phyloP scores from a whole-genome alignment of 2,329 filamentous ascomycete species.

The Teratosphaeria gauchensis region DNA sequence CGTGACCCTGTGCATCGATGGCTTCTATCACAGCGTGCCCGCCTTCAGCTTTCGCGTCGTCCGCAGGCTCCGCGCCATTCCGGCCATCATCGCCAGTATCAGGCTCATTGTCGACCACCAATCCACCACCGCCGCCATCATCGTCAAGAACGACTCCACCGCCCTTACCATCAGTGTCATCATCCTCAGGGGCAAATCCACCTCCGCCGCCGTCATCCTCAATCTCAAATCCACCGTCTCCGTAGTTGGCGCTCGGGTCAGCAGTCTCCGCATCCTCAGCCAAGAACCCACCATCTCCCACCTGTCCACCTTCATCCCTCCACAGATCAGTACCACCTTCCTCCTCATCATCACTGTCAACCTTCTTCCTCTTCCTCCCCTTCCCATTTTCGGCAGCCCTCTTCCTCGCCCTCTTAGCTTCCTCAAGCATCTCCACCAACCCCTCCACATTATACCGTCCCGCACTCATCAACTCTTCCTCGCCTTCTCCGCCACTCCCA shows the following conservation, averaged over 20 bases:
- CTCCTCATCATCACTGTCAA: conserved; percentile 5
- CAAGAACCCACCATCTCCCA: conserved; percentile 25
- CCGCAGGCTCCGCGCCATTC: neutral
- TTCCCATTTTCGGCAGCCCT: neutral
- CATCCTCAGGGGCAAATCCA: conserved; percentile 1
- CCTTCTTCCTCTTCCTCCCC: neutral
- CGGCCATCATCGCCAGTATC: neutral
- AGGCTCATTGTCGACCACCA: conserved; percentile 3
- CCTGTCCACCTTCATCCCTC: conserved; percentile 1
- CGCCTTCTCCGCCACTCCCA: conserved; percentile 24
- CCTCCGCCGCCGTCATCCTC: conserved; percentile 7
- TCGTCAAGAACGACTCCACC: conserved; percentile 7
- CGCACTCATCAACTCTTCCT: conserved; percentile 16
- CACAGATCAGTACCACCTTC: neutral
- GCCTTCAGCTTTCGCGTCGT: neutral
- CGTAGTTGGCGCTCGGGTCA: neutral
- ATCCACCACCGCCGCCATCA: conserved; percentile 7
- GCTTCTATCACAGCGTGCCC: neutral
- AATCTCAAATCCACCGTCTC: neutral
- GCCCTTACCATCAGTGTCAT: conserved; percentile 6
- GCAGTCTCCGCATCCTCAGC: conserved; percentile 12
- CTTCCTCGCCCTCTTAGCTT: neutral
- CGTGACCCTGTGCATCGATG: conserved; percentile 2
- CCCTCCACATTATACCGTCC: conserved; percentile 10
- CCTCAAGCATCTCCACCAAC: neutral